Evolutionary conservation across 2,329 filamentous ascomycete genomes (phyloP), one percentile per base, ranked within the genome.

Genomic region (Clathrospora elynae): DNA sequence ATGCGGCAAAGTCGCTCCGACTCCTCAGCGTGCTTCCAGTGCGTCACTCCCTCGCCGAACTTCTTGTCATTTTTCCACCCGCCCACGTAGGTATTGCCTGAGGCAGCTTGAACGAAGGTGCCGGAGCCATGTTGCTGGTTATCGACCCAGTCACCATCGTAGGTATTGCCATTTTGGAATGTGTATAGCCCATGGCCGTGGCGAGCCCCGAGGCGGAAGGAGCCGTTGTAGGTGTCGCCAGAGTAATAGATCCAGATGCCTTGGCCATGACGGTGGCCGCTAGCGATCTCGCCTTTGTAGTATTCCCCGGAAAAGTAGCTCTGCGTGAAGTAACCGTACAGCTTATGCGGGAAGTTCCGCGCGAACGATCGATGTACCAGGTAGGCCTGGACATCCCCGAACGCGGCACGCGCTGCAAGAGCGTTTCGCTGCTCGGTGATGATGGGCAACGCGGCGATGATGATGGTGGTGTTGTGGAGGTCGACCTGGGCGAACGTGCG

Each of bases 81-180:
- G 17, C 82, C 82, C 10, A 78, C 77, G 51, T 82, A 84, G 28
- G 78, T 79, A 59, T 84, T 84, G 32, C 80, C 80, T 0, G 78
- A 83, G 32, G 75, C 71, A 20, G 72, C 73, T 53, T 83, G 79
- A 20, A 79, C 70, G 44, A 78, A 79, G 1, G 75, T 80, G 19
- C 82, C 82, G 16, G 79, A 75, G 3, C 82, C 82, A 50, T 83
- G 77, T 42, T 81, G 78, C 53, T 78, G 76, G 53, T 90, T 87
- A 49, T 89, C 84, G 23, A 72, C 73, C 65, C 84, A 80, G 42
- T 86, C 62, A 28, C 75, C 75, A 12, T 71, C 68, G 55, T 78
- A 83, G 45, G 86, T 79, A 37, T 83, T 83, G 49, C 82, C 83
- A 68, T 95, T 82, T 17, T 78, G 75, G 62, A 82, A 84, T 4